A percentile compares a stretch with the other conserved stretches of the same genome.
Evolutionary conservation across 2,329 filamentous ascomycete genomes (phyloP).

Genomic region (Fusarium palustre): DNA sequence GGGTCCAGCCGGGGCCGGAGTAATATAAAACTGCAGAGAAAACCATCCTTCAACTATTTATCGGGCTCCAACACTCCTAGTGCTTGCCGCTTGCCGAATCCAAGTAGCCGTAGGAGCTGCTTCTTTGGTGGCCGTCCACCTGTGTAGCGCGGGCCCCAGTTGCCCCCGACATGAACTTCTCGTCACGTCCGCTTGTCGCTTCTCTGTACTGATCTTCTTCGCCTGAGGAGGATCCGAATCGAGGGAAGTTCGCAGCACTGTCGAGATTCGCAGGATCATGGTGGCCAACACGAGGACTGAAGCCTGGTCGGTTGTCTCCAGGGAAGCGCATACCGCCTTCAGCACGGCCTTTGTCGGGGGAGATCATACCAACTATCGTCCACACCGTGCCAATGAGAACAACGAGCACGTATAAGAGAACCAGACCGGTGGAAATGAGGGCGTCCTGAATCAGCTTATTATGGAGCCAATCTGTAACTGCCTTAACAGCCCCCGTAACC

Average conservation of each 20-base stretch:
- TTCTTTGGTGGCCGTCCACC: slow-evolving; percentile 49
- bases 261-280: slow-evolving; percentile 37
- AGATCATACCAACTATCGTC: slow-evolving; percentile 70
- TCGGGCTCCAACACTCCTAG: slow-evolving; percentile 39
- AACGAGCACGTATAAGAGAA: slow-evolving; percentile 82
- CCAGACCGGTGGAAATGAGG: slow-evolving; percentile 79
- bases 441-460: slow-evolving; percentile 79
- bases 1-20: slow-evolving; percentile 47
- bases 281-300: slow-evolving; percentile 45
- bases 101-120: slow-evolving; percentile 53
- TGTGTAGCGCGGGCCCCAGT: slow-evolving; percentile 43
- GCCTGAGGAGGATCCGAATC: slow-evolving; percentile 45
- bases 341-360: slow-evolving; percentile 63
- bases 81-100: slow-evolving; percentile 46
- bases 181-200: slow-evolving; percentile 39
- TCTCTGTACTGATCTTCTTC: slow-evolving; percentile 37
- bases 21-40: slow-evolving; percentile 37
- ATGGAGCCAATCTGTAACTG: slow-evolving; percentile 75
- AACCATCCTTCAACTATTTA: slow-evolving; percentile 24
- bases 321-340: slow-evolving; percentile 66
- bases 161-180: slow-evolving; percentile 47
- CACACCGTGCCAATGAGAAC: slow-evolving; percentile 79
- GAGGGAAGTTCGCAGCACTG: slow-evolving; percentile 42
- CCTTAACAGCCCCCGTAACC: slow-evolving; percentile 79
- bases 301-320: slow-evolving; percentile 47